Conservation (phyloP, 495 filamentous ascomycete genomes). For the Schizothecium vesticola region DNA sequence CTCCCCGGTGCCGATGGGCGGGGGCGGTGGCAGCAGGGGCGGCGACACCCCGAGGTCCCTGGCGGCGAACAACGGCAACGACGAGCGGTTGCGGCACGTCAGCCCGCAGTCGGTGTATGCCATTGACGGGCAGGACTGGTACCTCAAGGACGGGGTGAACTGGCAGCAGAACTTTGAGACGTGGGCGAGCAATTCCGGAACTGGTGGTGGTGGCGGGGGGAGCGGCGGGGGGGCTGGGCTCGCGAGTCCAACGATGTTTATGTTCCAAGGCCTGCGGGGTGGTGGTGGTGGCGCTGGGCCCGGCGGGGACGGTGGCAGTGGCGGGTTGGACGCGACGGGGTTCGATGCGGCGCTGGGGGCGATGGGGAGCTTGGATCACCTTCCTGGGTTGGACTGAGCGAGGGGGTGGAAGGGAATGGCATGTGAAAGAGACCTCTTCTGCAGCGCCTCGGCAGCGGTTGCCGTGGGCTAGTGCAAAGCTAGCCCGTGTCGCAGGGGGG, state of each 20-base stretch:
- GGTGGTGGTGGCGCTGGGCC: conserved; percentile 13
- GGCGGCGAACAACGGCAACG: background rate
- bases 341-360: conserved; percentile 17
- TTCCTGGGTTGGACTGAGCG: conserved; percentile 26
- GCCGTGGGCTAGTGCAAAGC: background rate
- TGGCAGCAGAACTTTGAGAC: conserved; percentile 46
- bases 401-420: background rate
- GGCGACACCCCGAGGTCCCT: background rate
- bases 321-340: conserved; percentile 17
- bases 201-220: background rate
- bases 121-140: conserved; percentile 48
- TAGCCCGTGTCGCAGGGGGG: background rate
- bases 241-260: conserved; percentile 19
- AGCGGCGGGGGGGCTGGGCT: conserved; percentile 5
- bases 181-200: conserved; percentile 28
- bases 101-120: conserved; percentile 26
- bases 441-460: background rate
- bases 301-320: conserved; percentile 10
- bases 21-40: background rate
- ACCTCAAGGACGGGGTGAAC: conserved; percentile 44
- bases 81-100: conserved; percentile 9
- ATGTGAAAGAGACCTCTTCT: background rate
- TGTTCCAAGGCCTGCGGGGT: conserved; percentile 24
- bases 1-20: conserved; percentile 4
- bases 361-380: conserved; percentile 25